Evolutionary conservation across 2,329 filamentous ascomycete species (phyloP).

Genomic region (Aspergillus transmontanensis): DNA sequence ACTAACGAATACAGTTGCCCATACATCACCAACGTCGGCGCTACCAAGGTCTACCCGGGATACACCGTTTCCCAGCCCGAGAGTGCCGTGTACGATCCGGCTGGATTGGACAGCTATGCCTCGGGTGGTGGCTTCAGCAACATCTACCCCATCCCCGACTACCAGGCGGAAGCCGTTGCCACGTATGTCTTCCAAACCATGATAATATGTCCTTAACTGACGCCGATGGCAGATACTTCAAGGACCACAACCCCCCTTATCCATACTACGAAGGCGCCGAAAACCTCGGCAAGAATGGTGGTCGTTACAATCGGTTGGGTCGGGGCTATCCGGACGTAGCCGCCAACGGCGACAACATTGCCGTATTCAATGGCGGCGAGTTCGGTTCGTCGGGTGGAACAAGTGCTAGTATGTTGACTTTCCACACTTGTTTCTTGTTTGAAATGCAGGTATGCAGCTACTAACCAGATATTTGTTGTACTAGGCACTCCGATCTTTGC

Average conservation of each 20-base stretch:
- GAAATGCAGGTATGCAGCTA: not conserved
- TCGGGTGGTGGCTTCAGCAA: slow-evolving; percentile 14
- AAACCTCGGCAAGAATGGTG: slow-evolving; percentile 10
- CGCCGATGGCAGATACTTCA: not conserved
- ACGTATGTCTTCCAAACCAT: not conserved
- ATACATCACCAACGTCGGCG: slow-evolving; percentile 10
- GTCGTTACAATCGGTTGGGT: slow-evolving; percentile 7
- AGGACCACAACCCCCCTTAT: slow-evolving; percentile 11
- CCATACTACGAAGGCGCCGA: slow-evolving; percentile 9
- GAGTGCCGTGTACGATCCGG: slow-evolving; percentile 9
- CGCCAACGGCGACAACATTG: slow-evolving; percentile 12
- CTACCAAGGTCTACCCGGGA: slow-evolving; percentile 8
- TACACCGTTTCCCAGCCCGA: slow-evolving; percentile 7
- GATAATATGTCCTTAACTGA: not conserved
- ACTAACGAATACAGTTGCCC: not conserved
- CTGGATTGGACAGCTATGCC: not conserved
- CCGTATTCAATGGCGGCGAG: not conserved
- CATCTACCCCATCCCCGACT: slow-evolving; percentile 10
- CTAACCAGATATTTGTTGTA: not conserved
- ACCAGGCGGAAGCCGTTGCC: slow-evolving; percentile 8
- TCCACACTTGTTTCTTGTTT: too few species aligned
- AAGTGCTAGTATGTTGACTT: slow-evolving; percentile 3
- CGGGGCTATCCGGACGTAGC: slow-evolving; percentile 11
- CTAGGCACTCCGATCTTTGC: slow-evolving; percentile 11
- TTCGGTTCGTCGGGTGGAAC: slow-evolving; percentile 2